Base-by-base conservation (phyloP, 1,139 yeast species). In the Debaryomycetaceae sp. region DNA sequence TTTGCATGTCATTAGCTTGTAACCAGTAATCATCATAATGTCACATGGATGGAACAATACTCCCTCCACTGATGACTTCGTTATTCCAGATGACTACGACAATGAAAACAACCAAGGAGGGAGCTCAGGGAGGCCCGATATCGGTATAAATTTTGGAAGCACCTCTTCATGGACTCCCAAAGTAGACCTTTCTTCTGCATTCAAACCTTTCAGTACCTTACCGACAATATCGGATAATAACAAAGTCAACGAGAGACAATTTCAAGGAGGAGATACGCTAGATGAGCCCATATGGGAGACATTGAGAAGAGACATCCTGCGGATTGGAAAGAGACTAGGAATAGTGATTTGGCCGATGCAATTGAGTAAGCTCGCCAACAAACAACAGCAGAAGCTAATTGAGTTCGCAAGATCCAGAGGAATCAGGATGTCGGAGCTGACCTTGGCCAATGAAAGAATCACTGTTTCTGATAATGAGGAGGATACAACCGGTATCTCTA, bases 251-350 rank as follows among this genome's bases (percentile, higher is more conserved):
- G 93, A 85, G 59, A 78, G 88, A 36, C 84, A 87, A 50, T 87
- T 84, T 61, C 68, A 84, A 27, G 96, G 96, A 2, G 93, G 95
- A 36, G 89, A 87, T 58, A 87, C 96, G 1, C 67, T 88, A 13
- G 95, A 88, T 60, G 96, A 88, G 66, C 89, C 95, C 0, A 90
- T 88, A 4, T 63, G 77, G 56, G 71, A 76, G 13, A 88, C 96
- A 0, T 64, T 88, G 40, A 68, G 76, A 53, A 73, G 96, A 46
- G 96, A 88, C 58, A 57, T 87, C 34, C 60, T 71, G 24, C 83
- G 83, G 23, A 86, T 87, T 43, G 88, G 85, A 5, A 73, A 72
- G 38, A 69, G 90, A 45, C 69, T 87, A 38, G 69, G 80, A 24
- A 81, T 83, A 34, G 90, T 87, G 4, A 67, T 88, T 20, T 87